These are phyloP conservation scores for Alternaria infectoria DNA, from an alignment of 2,329 filamentous ascomycete genomes.

Conservation along the genomic window DNA sequence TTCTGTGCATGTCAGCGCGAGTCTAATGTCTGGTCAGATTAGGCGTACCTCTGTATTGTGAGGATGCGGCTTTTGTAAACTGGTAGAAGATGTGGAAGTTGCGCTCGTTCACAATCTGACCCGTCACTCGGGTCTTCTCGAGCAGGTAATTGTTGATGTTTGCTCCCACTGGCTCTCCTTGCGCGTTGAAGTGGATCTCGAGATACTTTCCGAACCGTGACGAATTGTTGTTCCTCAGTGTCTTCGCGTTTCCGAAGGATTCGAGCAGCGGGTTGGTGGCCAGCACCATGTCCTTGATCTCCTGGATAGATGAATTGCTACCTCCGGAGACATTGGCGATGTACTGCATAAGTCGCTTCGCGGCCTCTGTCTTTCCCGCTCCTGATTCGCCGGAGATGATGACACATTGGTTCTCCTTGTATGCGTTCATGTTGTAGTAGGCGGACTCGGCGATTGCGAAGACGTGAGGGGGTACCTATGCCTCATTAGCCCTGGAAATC, in stretches of 20 bases:
- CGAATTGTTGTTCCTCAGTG: constrained; percentile 97
- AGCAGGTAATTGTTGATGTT: constrained; percentile 98
- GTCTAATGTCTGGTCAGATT: not conserved
- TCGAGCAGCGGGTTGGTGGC: constrained; percentile 96
- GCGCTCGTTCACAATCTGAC: constrained; percentile 92
- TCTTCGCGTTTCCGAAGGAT: constrained; percentile 98
- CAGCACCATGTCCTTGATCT: constrained; percentile 99
- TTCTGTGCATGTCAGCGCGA: constrained; percentile 53
- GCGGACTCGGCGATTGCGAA: constrained; percentile 95
- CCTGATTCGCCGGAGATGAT: constrained; percentile 99
- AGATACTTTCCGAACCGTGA: constrained; percentile 98
- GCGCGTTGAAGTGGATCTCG: constrained; percentile 91
- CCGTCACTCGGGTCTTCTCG: constrained; percentile 93
- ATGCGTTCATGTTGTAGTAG: constrained; percentile 99
- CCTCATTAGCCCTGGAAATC: constrained; percentile 18
- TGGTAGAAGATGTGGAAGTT: constrained; percentile 99
- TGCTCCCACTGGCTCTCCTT: constrained; percentile 91
- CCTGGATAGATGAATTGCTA: constrained; percentile 82
- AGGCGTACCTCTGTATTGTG: constrained; percentile 71
- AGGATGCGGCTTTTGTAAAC: constrained; percentile 93
- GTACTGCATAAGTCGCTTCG: constrained; percentile 99
- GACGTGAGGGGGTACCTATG: constrained; percentile 82
- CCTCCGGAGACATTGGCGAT: constrained; percentile 96
- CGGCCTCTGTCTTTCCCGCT: constrained; percentile 97
- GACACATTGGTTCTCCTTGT: constrained; percentile 98